A percentile compares a stretch with the other conserved stretches of the same genome.
Conservation (phyloP, 2,329 filamentous ascomycete species). For the Zymoseptoria crescenta region DNA sequence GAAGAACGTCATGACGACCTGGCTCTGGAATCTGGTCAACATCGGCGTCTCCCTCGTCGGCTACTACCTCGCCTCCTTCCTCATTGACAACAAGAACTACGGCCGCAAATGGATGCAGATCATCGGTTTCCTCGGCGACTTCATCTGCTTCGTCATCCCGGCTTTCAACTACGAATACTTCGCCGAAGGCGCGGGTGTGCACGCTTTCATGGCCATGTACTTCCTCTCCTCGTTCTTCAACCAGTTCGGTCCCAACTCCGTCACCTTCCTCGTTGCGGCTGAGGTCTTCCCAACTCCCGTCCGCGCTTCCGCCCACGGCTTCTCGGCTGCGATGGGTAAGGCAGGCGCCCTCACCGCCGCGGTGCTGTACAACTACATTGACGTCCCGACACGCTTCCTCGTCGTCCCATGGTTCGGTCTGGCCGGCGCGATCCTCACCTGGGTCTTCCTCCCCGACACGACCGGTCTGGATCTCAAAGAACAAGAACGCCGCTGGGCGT, state of each 20-base stretch:
- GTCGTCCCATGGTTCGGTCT: conserved; percentile 95
- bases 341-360: conserved; percentile 78
- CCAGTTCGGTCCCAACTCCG: conserved; percentile 93
- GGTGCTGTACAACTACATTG: conserved; percentile 92
- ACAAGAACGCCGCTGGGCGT: conserved; percentile 88
- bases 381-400: conserved; percentile 74
- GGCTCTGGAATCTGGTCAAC: conserved; percentile 91
- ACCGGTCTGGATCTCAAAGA: conserved; percentile 95
- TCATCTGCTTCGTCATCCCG: conserved; percentile 86
- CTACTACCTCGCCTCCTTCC: conserved; percentile 81
- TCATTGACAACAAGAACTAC: conserved; percentile 95
- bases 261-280: conserved; percentile 91
- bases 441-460: conserved; percentile 86
- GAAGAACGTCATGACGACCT: conserved; percentile 68
- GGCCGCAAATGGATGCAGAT: conserved; percentile 96
- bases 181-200: conserved; percentile 61
- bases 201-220: conserved; percentile 96
- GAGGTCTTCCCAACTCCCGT: conserved; percentile 95
- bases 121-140: conserved; percentile 84
- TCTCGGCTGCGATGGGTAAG: conserved; percentile 88
- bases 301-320: conserved; percentile 86
- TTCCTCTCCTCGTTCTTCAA: conserved; percentile 98
- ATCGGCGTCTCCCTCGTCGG: conserved; percentile 75
- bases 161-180: conserved; percentile 86
- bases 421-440: conserved; percentile 73